These are phyloP conservation scores for Helicosporidium sp. DNA, from an alignment of 139 green algal genomes.

Conservation along the genomic window DNA sequence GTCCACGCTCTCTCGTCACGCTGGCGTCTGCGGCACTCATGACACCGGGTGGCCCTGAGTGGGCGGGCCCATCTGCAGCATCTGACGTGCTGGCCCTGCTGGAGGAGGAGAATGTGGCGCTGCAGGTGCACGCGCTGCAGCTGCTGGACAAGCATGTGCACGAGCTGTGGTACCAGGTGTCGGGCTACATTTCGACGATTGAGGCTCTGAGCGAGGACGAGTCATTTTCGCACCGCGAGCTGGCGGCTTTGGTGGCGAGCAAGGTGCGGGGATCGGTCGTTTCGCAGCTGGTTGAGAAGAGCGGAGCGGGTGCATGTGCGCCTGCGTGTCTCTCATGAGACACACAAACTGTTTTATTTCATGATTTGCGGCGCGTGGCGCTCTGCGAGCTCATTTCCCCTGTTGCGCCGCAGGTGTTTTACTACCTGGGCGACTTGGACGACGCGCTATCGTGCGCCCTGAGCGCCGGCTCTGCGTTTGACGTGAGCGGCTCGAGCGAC, in stretches of 20 bases:
- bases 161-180: slow-evolving; percentile 81
- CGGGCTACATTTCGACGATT: slow-evolving; percentile 54
- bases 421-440: slow-evolving; percentile 89
- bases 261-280: slow-evolving; percentile 63
- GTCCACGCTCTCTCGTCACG: too few relatives aligned
- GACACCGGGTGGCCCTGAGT: too few relatives aligned
- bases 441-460: slow-evolving; percentile 88
- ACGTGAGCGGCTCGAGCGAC: slow-evolving; percentile 69
- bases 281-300: not conserved
- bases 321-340: not conserved
- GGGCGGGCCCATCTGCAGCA: too few relatives aligned
- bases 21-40: too few relatives aligned
- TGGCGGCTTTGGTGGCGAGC: slow-evolving; percentile 84
- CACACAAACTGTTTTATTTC: slow-evolving; percentile 1
- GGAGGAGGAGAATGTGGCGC: slow-evolving; percentile 57
- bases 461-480: slow-evolving; percentile 73
- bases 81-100: slow-evolving; percentile 74
- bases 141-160: slow-evolving; percentile 52
- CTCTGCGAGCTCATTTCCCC: not conserved
- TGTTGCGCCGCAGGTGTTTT: slow-evolving; percentile 72
- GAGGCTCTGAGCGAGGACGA: slow-evolving; percentile 93
- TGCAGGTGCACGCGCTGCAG: slow-evolving; percentile 56
- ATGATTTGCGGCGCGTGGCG: not conserved
- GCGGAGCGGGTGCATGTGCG: not conserved
- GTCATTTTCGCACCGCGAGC: slow-evolving; percentile 65